These are phyloP conservation scores for Phoenix roebelenii DNA, from an alignment of 176 grass and related monocot genomes.

Conservation along the genomic window DNA sequence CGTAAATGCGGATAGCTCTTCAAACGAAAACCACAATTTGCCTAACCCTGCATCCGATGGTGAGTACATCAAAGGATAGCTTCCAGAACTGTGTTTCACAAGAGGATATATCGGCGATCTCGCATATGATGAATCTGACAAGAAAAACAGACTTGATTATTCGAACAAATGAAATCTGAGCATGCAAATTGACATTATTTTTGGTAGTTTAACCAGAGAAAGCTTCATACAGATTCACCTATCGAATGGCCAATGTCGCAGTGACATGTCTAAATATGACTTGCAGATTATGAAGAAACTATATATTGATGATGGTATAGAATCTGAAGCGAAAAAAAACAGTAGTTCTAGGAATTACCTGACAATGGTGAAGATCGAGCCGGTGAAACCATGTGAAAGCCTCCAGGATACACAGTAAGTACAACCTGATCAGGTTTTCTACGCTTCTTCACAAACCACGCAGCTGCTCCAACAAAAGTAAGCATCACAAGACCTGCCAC, in stretches of 20 bases:
- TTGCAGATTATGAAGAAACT: too few species aligned
- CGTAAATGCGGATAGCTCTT: conserved; percentile 58
- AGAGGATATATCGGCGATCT: conserved; percentile 58
- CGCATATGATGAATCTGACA: conserved; percentile 35
- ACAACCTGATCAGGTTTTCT: conserved; percentile 17
- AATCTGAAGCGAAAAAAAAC: too few species aligned
- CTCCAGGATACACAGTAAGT: conserved; percentile 7
- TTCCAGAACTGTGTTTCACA: conserved; percentile 40
- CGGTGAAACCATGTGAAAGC: conserved; percentile 30
- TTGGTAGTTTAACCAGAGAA: too few species aligned
- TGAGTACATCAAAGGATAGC: conserved; percentile 51
- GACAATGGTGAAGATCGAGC: conserved; percentile 42
- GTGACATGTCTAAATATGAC: too few species aligned
- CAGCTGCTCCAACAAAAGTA: conserved; percentile 33
- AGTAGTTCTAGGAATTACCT: conserved; percentile 20
- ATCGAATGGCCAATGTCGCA: too few species aligned
- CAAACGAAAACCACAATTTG: conserved; percentile 59
- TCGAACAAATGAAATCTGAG: background rate
- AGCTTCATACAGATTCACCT: too few species aligned
- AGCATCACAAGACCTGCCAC: conserved; percentile 27
- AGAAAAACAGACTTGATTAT: conserved; percentile 25
- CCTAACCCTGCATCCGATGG: conserved; percentile 49
- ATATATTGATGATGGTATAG: background rate
- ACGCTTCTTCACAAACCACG: conserved; percentile 62
- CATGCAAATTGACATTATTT: too few species aligned